phyloP scores from a whole-genome alignment of 306 rosid genomes.

The Casuarina equisetifolia region DNA sequence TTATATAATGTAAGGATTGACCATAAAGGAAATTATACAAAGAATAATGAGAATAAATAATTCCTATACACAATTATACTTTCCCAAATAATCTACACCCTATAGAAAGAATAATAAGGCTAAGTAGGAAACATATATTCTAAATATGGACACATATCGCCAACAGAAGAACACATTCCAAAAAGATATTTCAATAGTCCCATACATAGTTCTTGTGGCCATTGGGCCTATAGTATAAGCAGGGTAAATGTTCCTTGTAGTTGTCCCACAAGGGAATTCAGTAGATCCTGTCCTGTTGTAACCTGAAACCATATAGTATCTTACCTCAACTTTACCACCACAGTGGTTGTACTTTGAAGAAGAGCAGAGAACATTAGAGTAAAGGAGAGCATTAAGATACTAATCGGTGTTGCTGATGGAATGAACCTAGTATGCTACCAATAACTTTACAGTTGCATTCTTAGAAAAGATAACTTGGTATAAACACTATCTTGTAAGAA shows the following conservation, averaged over 20 bases:
- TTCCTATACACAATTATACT: too few species aligned
- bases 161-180: too few species aligned
- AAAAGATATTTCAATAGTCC: too few species aligned
- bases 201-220: too few species aligned
- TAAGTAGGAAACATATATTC: too few species aligned
- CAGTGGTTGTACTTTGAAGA: conserved; percentile 73
- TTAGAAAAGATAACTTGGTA: conserved; percentile 69
- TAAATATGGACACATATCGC: too few species aligned
- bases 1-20: too few species aligned
- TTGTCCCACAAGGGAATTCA: conserved; percentile 25
- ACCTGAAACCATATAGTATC: conserved; percentile 78
- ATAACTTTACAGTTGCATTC: conserved; percentile 72
- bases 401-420: conserved; percentile 60
- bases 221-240: conserved; percentile 49
- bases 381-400: conserved; percentile 72
- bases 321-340: conserved; percentile 83
- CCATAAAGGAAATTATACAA: too few species aligned
- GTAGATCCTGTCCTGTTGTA: conserved; percentile 85
- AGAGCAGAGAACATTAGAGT: conserved; percentile 74
- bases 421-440: conserved; percentile 90
- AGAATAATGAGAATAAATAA: too few species aligned
- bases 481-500: too few species aligned
- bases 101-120: too few species aligned
- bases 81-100: too few species aligned
- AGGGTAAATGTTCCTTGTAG: conserved; percentile 70